Conservation (phyloP, 176 grass and related monocot species). For the Coix lacrymajobi region DNA sequence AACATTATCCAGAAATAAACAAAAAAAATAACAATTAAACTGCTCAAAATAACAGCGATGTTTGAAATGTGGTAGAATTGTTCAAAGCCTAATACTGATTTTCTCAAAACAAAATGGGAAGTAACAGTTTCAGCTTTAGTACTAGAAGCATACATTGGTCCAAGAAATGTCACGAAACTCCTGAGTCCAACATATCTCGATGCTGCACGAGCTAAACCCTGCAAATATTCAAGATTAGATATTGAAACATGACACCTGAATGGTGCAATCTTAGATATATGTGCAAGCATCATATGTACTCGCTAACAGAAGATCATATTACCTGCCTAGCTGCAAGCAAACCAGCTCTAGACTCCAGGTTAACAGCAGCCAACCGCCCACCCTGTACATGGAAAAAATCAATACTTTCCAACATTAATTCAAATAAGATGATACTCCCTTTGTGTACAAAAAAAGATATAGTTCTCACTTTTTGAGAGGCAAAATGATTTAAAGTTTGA, state of each 20-base stretch:
- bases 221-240: constrained; percentile 27
- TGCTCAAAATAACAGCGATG: not conserved
- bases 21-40: not conserved
- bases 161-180: constrained; percentile 82
- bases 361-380: constrained; percentile 70
- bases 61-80: not conserved
- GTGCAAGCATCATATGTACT: not conserved
- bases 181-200: constrained; percentile 72
- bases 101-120: not conserved
- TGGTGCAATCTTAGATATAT: not conserved
- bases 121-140: constrained; percentile 2
- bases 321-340: constrained; percentile 89
- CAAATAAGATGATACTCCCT: not conserved
- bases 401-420: not conserved
- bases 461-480: not conserved
- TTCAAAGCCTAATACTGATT: not conserved
- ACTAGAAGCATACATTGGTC: constrained; percentile 64
- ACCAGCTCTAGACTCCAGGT: constrained; percentile 73
- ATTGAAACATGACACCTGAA: not conserved
- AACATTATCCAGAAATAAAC: not conserved
- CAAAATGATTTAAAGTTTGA: not conserved
- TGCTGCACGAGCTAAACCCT: constrained; percentile 79
- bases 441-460: not conserved
- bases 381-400: constrained; percentile 44
- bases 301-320: constrained; percentile 25